Percentiles rank a stretch among this genome's conserved stretches.
These are phyloP conservation scores for Casuarina glauca DNA, from an alignment of 306 rosid species.

Conservation along the genomic window DNA sequence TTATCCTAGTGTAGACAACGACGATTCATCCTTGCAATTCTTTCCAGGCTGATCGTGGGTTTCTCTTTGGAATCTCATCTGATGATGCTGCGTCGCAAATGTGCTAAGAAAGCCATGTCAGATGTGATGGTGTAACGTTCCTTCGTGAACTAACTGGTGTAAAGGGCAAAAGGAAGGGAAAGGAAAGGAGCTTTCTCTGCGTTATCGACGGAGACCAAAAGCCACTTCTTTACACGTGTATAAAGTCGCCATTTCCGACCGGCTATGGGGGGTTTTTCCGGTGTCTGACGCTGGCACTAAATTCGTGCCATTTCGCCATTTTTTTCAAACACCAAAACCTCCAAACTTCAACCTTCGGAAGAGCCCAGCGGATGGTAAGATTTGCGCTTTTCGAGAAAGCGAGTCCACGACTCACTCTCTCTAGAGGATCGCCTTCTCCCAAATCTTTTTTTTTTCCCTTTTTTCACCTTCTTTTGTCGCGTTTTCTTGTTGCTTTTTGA, in stretches of 20 bases:
- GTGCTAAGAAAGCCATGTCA: no score
- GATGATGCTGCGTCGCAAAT: no score
- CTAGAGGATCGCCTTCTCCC: constrained; percentile 31
- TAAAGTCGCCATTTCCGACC: constrained; percentile 14
- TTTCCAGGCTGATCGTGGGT: no score
- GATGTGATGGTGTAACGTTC: no score
- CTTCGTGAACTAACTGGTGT: no score
- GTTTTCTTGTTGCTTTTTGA: neutral
- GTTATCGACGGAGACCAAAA: neutral
- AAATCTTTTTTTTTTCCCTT: neutral
- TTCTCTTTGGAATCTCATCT: no score
- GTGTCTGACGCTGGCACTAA: neutral
- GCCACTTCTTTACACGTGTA: neutral
- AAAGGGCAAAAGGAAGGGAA: no score
- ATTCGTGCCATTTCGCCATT: no score
- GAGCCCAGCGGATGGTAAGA: neutral
- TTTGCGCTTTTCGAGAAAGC: constrained; percentile 20
- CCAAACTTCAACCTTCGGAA: neutral
- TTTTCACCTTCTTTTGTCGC: neutral
- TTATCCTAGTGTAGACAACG: no score
- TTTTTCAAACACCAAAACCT: neutral
- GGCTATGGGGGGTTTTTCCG: constrained; percentile 44
- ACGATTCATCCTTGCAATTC: no score
- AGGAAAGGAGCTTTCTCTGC: no score
- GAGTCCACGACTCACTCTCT: constrained; percentile 22